A percentile compares a stretch with the other conserved stretches of the same genome.
Conservation (phyloP, 176 grass and related monocot genomes). For the Zizania latifolia region DNA sequence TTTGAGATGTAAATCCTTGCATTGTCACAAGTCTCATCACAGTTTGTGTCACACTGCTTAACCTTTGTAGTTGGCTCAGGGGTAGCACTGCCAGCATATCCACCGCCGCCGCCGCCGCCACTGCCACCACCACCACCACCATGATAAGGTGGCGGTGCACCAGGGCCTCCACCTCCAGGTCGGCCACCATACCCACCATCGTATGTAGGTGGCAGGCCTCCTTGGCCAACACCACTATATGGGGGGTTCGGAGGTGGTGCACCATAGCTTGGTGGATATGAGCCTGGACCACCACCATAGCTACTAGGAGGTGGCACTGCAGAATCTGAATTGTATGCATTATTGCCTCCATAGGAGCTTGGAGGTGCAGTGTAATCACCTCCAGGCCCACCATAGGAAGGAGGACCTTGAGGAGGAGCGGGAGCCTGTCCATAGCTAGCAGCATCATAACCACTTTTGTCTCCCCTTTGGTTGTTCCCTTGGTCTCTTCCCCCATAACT, state of each 20-base stretch:
- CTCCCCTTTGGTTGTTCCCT: slow-evolving; percentile 36
- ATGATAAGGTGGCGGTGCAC: slow-evolving; percentile 40
- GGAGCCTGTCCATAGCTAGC: slow-evolving; percentile 54
- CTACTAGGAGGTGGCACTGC: slow-evolving; percentile 65
- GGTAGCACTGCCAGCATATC: slow-evolving; percentile 35
- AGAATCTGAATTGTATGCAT: slow-evolving; percentile 53
- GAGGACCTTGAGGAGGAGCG: slow-evolving; percentile 49
- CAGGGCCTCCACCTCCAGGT: slow-evolving; percentile 44
- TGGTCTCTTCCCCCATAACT: slow-evolving; percentile 56
- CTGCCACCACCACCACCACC: slow-evolving; percentile 18
- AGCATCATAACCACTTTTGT: slow-evolving; percentile 44
- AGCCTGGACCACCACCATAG: slow-evolving; percentile 61
- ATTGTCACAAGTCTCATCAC: slow-evolving; percentile 84
- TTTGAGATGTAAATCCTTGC: slow-evolving; percentile 99
- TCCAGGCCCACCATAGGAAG: slow-evolving; percentile 51
- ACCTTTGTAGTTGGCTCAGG: slow-evolving; percentile 41
- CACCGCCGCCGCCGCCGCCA: background rate
- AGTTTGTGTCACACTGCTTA: slow-evolving; percentile 96
- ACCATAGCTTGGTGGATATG: slow-evolving; percentile 73
- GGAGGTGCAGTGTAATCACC: slow-evolving; percentile 49
- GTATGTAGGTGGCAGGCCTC: slow-evolving; percentile 50
- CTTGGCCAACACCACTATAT: slow-evolving; percentile 43
- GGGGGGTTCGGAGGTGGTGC: slow-evolving; percentile 51
- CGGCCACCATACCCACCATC: slow-evolving; percentile 65
- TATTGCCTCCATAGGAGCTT: slow-evolving; percentile 67